phyloP scores from a whole-genome alignment of 169 alveolate genomes.

The Plasmodium fragile region DNA sequence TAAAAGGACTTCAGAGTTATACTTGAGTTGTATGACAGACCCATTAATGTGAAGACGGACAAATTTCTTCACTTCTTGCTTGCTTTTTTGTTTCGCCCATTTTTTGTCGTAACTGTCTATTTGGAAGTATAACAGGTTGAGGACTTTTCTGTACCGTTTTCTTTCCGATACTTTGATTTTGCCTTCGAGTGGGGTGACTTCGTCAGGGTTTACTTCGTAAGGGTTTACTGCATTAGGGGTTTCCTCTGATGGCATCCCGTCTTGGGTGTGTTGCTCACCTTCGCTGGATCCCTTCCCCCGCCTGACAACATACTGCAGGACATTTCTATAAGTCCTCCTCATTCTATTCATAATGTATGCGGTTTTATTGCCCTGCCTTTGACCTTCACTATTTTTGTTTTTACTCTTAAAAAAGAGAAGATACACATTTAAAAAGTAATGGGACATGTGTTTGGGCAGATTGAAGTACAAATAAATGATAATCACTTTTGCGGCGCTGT shows the following conservation, averaged over 20 bases:
- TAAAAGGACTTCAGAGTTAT: slow-evolving; percentile 12
- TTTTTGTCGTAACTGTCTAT: slow-evolving; percentile 7
- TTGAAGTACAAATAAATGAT: slow-evolving; percentile 60
- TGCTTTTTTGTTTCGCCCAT: neutral
- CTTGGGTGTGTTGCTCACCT: neutral
- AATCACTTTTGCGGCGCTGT: slow-evolving; percentile 27
- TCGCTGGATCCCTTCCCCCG: neutral
- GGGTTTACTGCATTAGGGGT: neutral
- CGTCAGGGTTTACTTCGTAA: neutral
- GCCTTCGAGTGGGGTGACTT: neutral
- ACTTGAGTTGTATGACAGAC: slow-evolving; percentile 66
- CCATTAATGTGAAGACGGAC: slow-evolving; percentile 32
- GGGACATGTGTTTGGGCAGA: slow-evolving; percentile 34
- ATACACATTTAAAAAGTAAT: slow-evolving; percentile 51
- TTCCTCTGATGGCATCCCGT: neutral
- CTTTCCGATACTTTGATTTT: slow-evolving; percentile 7
- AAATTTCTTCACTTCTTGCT: slow-evolving; percentile 16
- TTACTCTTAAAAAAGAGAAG: slow-evolving; percentile 38
- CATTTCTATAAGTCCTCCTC: slow-evolving; percentile 39
- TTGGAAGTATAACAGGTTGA: slow-evolving; percentile 31
- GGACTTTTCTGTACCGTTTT: slow-evolving; percentile 14
- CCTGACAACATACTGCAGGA: neutral
- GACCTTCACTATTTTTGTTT: neutral
- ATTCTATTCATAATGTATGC: slow-evolving; percentile 3
- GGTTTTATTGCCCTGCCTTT: neutral